Evolutionary conservation across 305 asterid genomes (phyloP).

Genomic region (Fraxinus xanthoxyloides): DNA sequence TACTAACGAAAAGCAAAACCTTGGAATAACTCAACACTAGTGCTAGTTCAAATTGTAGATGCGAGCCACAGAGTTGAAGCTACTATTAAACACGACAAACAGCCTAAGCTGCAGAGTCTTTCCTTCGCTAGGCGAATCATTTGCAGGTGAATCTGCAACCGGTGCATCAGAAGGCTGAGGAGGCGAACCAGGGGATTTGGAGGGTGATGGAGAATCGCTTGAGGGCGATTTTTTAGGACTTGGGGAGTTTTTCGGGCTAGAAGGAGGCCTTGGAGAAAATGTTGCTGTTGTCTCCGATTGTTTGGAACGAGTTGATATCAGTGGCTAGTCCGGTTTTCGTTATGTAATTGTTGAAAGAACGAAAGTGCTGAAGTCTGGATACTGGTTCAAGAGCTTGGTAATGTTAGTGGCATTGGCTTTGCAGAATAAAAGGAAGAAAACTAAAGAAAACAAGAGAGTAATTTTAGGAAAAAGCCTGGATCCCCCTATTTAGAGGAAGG

Average conservation of each 20-base stretch:
- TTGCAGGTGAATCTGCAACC: conserved; percentile 13
- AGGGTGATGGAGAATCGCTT: background rate
- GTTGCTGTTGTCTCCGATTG: conserved; percentile 43
- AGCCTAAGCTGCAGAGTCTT: conserved; percentile 20
- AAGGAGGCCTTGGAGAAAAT: conserved; percentile 27
- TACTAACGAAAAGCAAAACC: conserved; percentile 12
- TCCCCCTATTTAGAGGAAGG: conserved; percentile 41
- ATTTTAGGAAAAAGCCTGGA: conserved; percentile 25
- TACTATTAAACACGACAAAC: conserved; percentile 22
- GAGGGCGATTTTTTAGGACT: conserved; percentile 4
- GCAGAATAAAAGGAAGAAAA: conserved; percentile 22
- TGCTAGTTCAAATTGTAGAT: conserved; percentile 27
- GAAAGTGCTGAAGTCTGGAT: conserved; percentile 43
- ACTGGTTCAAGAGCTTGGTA: conserved; percentile 38
- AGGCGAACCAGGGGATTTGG: conserved; percentile 19
- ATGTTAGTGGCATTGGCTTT: conserved; percentile 47
- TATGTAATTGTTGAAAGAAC: conserved; percentile 45
- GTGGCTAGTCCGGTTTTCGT: conserved; percentile 43
- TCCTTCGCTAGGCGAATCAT: conserved; percentile 10
- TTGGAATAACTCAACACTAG: conserved; percentile 1
- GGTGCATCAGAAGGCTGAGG: conserved; percentile 20
- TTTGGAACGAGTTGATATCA: conserved; percentile 41
- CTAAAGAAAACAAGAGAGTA: conserved; percentile 30
- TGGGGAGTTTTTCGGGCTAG: conserved; percentile 9
- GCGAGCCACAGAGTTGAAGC: conserved; percentile 28